Base-by-base conservation (phyloP, 139 green algal genomes). In the Chlamydomonas schloesseri region DNA sequence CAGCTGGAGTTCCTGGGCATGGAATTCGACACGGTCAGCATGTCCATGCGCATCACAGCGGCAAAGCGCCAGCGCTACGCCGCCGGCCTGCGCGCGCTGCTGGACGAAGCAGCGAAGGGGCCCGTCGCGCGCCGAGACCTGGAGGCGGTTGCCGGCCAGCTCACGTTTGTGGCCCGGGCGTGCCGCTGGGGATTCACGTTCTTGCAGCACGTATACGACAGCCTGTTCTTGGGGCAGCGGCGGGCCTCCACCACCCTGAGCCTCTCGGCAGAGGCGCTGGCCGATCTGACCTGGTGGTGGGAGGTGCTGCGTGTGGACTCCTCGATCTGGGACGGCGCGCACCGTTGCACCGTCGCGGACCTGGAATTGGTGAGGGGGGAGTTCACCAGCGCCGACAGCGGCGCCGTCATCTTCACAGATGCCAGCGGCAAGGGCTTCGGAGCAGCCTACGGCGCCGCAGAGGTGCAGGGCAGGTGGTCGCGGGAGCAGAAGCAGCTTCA, bases 131-230 rank as follows among this genome's bases (percentile, higher is more conserved):
- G 76, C 31, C 1, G 0, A 0, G 60, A 18, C 76, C 24, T 83
- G 14, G 6, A 73, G 3, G 42, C 76, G 21, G 24, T 71, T 4
- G 74, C 26, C 15, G 74, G 74, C 57, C 62, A 67, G 37, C 74
- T 82, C 53, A 42, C 42, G 28, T 87, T 80, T 24, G 24, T 76
- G 0, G 73, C 68, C 2, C 73, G 50, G 4, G 82, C 62, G 31
- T 87, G 82, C 50, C 55, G 82, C 23, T 87, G 82, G 82, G 82
- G 82, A 10, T 65, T 29, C 36, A 9, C 62, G 4, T 87, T 81
- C 36, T 17, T 64, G 3, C 82, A 87, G 29, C 57, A 24, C 33
- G 3, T 87, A 2, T 71, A 72, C 26, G 81, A 87, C 50, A 18
- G 1, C 34, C 55, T 72, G 8, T 72, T 71, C 47, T 37, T 55